phyloP scores from a whole-genome alignment of 2,329 filamentous ascomycete genomes.

The Bimuria novae-zelandiae region DNA sequence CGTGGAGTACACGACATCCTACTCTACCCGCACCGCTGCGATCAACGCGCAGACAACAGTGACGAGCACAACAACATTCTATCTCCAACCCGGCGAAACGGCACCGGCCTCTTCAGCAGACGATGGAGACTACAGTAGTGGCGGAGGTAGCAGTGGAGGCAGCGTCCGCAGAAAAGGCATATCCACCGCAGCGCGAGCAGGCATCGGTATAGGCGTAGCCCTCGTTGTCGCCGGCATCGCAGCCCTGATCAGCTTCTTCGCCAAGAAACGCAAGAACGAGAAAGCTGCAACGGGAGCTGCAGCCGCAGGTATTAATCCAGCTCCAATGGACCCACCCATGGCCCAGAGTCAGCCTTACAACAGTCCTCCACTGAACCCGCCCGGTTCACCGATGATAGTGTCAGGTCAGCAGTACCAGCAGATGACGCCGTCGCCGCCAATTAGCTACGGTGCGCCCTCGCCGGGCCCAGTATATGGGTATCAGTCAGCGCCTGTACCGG shows the following conservation, averaged over 20 bases:
- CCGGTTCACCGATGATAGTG: background rate
- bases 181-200: constrained; percentile 3
- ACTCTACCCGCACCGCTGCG: constrained; percentile 5
- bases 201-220: constrained; percentile 7
- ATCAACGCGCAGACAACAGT: constrained; percentile 2
- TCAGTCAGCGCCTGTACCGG: background rate
- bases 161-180: background rate
- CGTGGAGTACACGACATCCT: background rate
- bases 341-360: background rate
- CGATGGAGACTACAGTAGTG: background rate
- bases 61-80: constrained; percentile 4
- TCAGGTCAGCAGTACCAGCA: background rate
- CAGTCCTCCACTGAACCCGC: background rate
- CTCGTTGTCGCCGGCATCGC: constrained; percentile 4
- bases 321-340: background rate
- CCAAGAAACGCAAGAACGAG: background rate
- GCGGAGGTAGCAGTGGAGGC: background rate
- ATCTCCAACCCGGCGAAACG: constrained; percentile 6
- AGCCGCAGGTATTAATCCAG: too few species aligned
- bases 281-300: background rate
- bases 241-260: constrained; percentile 9
- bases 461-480: background rate
- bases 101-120: background rate
- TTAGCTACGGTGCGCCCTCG: background rate
- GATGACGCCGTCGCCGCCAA: background rate